Percentiles rank a stretch among this genome's conserved stretches.
These are phyloP conservation scores for Daphne laureola DNA, from an alignment of 441 rosid genomes.

Conservation along the genomic window DNA sequence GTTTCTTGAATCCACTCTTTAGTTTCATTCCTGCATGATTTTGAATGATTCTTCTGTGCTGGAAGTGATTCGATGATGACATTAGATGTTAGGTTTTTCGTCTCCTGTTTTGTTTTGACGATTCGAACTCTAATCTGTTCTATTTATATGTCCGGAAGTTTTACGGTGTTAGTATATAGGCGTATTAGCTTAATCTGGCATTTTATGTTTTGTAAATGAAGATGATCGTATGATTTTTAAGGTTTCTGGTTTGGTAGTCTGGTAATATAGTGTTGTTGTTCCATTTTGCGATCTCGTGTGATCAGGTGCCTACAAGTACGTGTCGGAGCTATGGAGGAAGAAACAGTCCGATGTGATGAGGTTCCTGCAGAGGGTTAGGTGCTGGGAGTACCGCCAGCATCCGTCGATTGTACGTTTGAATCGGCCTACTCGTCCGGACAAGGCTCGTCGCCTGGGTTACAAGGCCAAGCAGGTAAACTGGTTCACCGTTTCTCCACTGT, in stretches of 20 bases:
- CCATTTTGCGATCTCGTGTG: not conserved
- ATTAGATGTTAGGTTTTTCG: not conserved
- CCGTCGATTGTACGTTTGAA: constrained; percentile 59
- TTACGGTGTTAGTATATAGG: not conserved
- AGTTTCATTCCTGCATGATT: not conserved
- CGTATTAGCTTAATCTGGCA: not conserved
- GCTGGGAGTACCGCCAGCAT: constrained; percentile 76
- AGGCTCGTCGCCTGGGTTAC: constrained; percentile 64
- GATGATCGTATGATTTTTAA: too few relatives aligned
- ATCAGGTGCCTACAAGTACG: constrained; percentile 41
- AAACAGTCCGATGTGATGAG: constrained; percentile 75
- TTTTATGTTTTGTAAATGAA: not conserved
- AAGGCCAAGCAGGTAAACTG: constrained; percentile 58
- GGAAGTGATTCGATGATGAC: not conserved
- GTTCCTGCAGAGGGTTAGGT: constrained; percentile 66
- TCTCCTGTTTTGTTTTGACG: not conserved
- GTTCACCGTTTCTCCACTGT: not conserved
- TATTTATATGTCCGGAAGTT: not conserved
- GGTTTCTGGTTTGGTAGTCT: not conserved
- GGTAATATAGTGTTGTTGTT: not conserved
- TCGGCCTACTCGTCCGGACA: constrained; percentile 63
- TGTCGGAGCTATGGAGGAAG: constrained; percentile 55
- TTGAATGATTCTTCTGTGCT: not conserved
- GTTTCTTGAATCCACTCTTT: not conserved
- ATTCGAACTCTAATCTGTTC: not conserved